Evolutionary conservation across 1,139 yeast genomes (phyloP), one percentile per base, ranked within the genome.

Genomic region (Starmera stellimalicola): DNA sequence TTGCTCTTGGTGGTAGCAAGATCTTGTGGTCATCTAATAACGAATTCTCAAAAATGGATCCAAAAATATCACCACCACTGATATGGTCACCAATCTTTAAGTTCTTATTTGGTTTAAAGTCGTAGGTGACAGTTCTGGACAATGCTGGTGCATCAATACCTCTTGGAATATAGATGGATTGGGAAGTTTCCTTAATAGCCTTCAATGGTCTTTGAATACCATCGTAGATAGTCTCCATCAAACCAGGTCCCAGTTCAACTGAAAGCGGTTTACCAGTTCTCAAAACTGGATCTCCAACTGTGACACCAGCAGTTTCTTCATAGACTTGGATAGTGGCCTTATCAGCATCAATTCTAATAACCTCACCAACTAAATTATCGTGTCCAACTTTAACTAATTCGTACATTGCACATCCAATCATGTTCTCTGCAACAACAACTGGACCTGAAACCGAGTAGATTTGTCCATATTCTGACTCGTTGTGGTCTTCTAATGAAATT

Each of bases 331-430:
- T 85, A 34, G 98, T 91, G 40, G 96, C 95, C 65, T 87, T 88
- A 60, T 91, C 98, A 42, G 79, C 94, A 54, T 78, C 91, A 47
- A 91, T 88, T 70, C 98, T 80, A 60, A 91, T 91, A 49, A 91
- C 96, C 64, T 91, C 99, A 57, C 98, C 99, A 33, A 91, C 97
- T 58, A 91, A 73, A 60, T 73, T 85, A 52, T 85, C 95, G 60
- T 91, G 97, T 48, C 99, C 98, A 43, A 91, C 98, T 61, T 81
- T 87, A 52, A 91, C 91, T 62, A 91, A 73, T 61, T 91, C 99
- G 71, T 91, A 87, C 99, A 91, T 91, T 52, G 97, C 95, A 73
- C 96, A 84, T 44, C 98, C 98, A 64, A 85, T 81, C 96, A 91
- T 85, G 65, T 91, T 82, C 63, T 91, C 98, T 32, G 98, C 98